Percentiles rank a stretch among this genome's conserved stretches.
phyloP scores from a whole-genome alignment of 2,329 filamentous ascomycete species.

The Bipolaris oryzae region DNA sequence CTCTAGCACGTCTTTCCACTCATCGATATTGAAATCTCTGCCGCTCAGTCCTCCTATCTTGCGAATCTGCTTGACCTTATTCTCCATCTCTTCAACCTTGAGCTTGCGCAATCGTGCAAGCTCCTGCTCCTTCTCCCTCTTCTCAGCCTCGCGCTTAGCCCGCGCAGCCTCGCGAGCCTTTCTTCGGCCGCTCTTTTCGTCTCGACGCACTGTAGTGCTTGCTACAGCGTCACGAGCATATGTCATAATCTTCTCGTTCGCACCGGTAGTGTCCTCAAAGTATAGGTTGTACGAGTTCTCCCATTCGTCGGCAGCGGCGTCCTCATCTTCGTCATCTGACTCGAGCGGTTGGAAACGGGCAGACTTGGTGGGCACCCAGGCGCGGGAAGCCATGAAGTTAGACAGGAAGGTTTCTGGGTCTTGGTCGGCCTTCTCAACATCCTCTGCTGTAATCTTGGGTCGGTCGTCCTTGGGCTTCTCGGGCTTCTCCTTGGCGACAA shows the following conservation, averaged over 20 bases:
- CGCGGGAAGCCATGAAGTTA: slow-evolving; percentile 90
- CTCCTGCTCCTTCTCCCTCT: slow-evolving; percentile 76
- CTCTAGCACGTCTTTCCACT: slow-evolving; percentile 85
- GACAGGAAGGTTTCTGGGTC: slow-evolving; percentile 92
- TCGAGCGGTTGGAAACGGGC: slow-evolving; percentile 81
- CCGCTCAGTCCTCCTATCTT: slow-evolving; percentile 81
- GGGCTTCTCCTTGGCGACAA: slow-evolving; percentile 71
- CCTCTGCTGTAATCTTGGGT: slow-evolving; percentile 53
- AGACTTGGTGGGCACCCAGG: slow-evolving; percentile 77
- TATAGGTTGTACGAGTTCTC: slow-evolving; percentile 95
- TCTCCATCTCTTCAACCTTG: slow-evolving; percentile 88
- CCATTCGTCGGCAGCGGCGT: slow-evolving; percentile 79
- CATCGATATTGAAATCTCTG: slow-evolving; percentile 70
- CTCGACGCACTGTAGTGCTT: slow-evolving; percentile 82
- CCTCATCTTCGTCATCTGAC: slow-evolving; percentile 83
- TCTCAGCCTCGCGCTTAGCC: slow-evolving; percentile 78
- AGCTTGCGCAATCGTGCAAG: slow-evolving; percentile 83
- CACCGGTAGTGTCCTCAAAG: slow-evolving; percentile 88
- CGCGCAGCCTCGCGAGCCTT: slow-evolving; percentile 79
- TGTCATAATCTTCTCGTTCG: slow-evolving; percentile 85
- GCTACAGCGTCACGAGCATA: slow-evolving; percentile 87
- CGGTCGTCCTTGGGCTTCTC: slow-evolving; percentile 35
- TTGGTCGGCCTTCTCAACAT: slow-evolving; percentile 77
- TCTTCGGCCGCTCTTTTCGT: slow-evolving; percentile 77
- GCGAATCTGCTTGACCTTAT: slow-evolving; percentile 86